Evolutionary conservation across 176 grass and related monocot genomes (phyloP).

Genomic region (Eragrostis nindensis): DNA sequence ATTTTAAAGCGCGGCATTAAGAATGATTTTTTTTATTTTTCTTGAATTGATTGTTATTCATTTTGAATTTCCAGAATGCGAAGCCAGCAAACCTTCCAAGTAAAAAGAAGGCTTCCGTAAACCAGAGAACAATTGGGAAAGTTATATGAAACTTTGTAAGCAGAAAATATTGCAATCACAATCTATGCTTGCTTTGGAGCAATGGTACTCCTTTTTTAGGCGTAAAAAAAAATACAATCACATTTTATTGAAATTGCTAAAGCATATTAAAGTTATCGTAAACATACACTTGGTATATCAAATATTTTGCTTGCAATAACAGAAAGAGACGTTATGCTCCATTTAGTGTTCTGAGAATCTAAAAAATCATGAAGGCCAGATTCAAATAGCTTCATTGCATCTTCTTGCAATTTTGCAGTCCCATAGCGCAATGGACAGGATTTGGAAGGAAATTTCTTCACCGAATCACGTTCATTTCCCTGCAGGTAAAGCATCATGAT

Average conservation of each 20-base stretch:
- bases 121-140: not conserved
- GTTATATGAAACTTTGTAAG: not conserved
- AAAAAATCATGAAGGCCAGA: conserved; percentile 81
- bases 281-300: conserved; percentile 75
- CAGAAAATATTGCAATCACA: not conserved
- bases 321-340: conserved; percentile 92
- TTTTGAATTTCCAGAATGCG: not conserved
- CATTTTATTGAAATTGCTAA: conserved; percentile 3
- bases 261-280: conserved; percentile 17
- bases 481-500: conserved; percentile 30
- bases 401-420: conserved; percentile 90
- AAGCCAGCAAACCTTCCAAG: not conserved
- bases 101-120: not conserved
- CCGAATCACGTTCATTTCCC: conserved; percentile 51
- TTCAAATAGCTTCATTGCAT: conserved; percentile 91
- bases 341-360: conserved; percentile 66
- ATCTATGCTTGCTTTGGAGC: not conserved
- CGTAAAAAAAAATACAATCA: not conserved
- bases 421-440: conserved; percentile 91
- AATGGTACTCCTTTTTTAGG: not conserved
- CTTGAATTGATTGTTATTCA: not conserved
- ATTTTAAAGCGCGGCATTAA: not conserved
- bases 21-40: not conserved
- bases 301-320: conserved; percentile 93
- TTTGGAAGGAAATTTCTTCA: conserved; percentile 93